phyloP scores from a whole-genome alignment of 2,329 filamentous ascomycete genomes.

The Dothiorella sarmentorum region DNA sequence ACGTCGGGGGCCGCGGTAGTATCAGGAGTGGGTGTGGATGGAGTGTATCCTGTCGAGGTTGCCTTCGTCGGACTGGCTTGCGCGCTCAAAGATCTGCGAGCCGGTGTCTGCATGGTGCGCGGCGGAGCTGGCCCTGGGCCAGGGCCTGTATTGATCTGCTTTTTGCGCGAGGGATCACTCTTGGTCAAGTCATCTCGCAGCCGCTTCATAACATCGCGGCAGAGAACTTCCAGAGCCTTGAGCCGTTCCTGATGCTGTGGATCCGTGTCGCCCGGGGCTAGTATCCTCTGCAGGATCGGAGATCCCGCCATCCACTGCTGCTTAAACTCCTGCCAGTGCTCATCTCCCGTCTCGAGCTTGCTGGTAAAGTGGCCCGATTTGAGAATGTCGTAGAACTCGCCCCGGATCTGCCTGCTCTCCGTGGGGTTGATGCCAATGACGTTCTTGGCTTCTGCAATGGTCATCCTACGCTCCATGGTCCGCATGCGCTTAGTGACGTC shows the following conservation, averaged over 20 bases:
- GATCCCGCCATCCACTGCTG: constrained; percentile 62
- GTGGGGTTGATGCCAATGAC: constrained; percentile 66
- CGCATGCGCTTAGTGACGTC: constrained; percentile 81
- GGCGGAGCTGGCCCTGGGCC: constrained; percentile 40
- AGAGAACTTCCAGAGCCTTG: constrained; percentile 67
- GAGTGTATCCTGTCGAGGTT: constrained; percentile 10
- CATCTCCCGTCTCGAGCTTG: constrained; percentile 68
- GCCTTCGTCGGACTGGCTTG: background rate
- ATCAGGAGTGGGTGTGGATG: constrained; percentile 18
- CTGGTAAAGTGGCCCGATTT: constrained; percentile 65
- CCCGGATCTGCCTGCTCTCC: constrained; percentile 62
- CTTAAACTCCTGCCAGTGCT: constrained; percentile 70
- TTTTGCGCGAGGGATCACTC: constrained; percentile 49
- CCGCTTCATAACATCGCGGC: constrained; percentile 74
- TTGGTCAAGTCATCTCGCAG: constrained; percentile 64
- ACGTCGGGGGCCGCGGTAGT: constrained; percentile 20
- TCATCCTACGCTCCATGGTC: constrained; percentile 62
- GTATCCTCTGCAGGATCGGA: constrained; percentile 52
- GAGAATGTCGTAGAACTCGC: constrained; percentile 64
- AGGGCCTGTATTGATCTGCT: constrained; percentile 37
- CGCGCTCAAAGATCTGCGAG: background rate
- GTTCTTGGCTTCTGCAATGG: constrained; percentile 71
- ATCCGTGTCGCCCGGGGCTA: constrained; percentile 52
- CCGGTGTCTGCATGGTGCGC: background rate
- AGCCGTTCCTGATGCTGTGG: constrained; percentile 54